These are phyloP conservation scores for Gnomoniopsis smithogilvyi DNA, from an alignment of 2,329 filamentous ascomycete species.

Conservation along the genomic window DNA sequence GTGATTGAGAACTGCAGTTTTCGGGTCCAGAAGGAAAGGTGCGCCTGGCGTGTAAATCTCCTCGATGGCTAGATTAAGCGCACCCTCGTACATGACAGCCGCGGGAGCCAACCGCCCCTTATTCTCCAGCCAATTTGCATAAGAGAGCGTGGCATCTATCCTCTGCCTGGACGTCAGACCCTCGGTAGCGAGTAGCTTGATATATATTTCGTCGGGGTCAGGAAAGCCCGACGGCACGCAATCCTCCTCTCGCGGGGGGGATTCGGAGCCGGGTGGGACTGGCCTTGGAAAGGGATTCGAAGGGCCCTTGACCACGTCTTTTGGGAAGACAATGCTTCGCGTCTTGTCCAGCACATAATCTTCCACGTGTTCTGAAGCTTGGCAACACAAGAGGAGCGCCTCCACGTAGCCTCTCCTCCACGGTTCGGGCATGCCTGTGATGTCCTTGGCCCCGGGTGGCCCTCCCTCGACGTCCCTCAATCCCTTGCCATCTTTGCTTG, in stretches of 20 bases:
- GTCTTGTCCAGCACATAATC: conserved; percentile 71
- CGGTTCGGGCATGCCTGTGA: conserved; percentile 71
- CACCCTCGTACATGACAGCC: conserved; percentile 70
- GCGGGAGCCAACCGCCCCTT: conserved; percentile 65
- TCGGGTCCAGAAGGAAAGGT: conserved; percentile 52
- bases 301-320: conserved; percentile 72
- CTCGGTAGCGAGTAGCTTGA: conserved; percentile 74
- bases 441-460: conserved; percentile 55
- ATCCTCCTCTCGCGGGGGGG: conserved; percentile 70
- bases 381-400: conserved; percentile 72
- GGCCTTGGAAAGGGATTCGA: conserved; percentile 79
- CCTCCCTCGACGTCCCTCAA: conserved; percentile 53
- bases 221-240: conserved; percentile 64
- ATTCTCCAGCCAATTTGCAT: conserved; percentile 81
- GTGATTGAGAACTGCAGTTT: conserved; percentile 64
- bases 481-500: conserved; percentile 63
- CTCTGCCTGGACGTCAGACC: conserved; percentile 78
- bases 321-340: conserved; percentile 64
- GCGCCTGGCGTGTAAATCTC: conserved; percentile 37
- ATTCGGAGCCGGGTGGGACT: conserved; percentile 59
- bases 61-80: conserved; percentile 68
- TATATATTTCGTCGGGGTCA: conserved; percentile 73
- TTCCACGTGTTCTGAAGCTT: conserved; percentile 76
- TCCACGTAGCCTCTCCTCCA: conserved; percentile 88
- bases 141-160: conserved; percentile 77